Conservation (phyloP, 2,329 filamentous ascomycete genomes). For the Tolypocladium ophioglossoides region DNA sequence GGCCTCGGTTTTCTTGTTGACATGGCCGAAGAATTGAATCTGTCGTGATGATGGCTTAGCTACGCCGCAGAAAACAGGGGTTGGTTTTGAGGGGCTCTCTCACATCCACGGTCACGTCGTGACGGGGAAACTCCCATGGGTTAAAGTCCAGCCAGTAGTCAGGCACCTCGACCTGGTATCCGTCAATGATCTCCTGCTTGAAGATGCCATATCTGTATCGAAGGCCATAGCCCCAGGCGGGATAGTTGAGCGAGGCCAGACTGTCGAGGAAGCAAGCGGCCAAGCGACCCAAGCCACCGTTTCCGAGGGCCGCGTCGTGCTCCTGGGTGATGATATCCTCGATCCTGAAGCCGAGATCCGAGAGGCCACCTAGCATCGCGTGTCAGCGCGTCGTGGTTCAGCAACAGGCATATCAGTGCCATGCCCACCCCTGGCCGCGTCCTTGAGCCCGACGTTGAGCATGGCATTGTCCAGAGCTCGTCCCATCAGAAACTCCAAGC, state of each 20-base stretch:
- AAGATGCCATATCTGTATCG: conserved; percentile 97
- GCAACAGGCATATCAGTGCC: background rate
- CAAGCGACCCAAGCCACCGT: conserved; percentile 87
- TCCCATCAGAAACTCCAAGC: conserved; percentile 96
- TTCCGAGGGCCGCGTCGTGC: conserved; percentile 91
- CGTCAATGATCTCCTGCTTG: conserved; percentile 97
- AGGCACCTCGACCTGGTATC: conserved; percentile 95
- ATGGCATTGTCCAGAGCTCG: conserved; percentile 95
- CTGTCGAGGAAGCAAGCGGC: conserved; percentile 97
- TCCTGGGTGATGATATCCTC: conserved; percentile 94
- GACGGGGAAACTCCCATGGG: conserved; percentile 94
- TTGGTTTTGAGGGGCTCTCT: conserved; percentile 16
- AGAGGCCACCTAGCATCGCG: conserved; percentile 57
- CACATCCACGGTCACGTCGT: conserved; percentile 86
- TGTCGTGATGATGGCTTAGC: conserved; percentile 10
- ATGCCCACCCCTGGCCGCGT: conserved; percentile 61
- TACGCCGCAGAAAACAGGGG: background rate
- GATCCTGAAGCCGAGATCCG: conserved; percentile 88
- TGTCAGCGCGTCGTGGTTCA: background rate
- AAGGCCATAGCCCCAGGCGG: conserved; percentile 94
- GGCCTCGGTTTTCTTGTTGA: conserved; percentile 63
- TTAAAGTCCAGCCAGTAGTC: conserved; percentile 99
- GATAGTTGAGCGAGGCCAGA: conserved; percentile 85
- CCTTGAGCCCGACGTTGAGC: conserved; percentile 87
- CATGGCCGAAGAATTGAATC: conserved; percentile 90